phyloP scores from a whole-genome alignment of 2,329 filamentous ascomycete species.

The Hymenotorrendiella dingleyae region DNA sequence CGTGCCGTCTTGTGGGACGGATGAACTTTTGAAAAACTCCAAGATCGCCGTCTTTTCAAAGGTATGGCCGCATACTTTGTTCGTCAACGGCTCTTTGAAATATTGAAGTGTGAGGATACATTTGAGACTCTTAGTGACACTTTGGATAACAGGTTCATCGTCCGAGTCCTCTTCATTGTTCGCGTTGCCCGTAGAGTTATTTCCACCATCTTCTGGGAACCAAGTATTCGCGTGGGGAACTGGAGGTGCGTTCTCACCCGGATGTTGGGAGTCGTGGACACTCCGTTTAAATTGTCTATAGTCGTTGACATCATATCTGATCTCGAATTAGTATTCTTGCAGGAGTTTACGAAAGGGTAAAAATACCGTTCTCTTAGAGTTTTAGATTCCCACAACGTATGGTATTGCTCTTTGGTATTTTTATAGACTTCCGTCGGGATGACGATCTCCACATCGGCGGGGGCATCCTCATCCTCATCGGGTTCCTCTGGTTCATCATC shows the following conservation, averaged over 20 bases:
- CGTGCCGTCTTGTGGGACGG: not conserved
- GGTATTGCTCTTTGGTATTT: conserved; percentile 31
- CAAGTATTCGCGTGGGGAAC: conserved; percentile 53
- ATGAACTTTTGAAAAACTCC: conserved; percentile 33
- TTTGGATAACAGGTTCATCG: conserved; percentile 58
- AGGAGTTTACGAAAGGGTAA: not conserved
- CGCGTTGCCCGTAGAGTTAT: conserved; percentile 9
- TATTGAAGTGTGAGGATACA: conserved; percentile 63
- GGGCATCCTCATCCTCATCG: conserved; percentile 38
- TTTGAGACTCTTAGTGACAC: conserved; percentile 57
- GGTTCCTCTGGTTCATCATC: conserved; percentile 34
- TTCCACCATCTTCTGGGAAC: conserved; percentile 40
- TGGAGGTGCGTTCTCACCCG: conserved; percentile 44
- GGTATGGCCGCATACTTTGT: conserved; percentile 61
- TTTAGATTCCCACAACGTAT: conserved; percentile 32
- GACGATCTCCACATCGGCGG: conserved; percentile 18
- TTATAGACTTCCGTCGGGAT: conserved; percentile 34
- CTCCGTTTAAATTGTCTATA: conserved; percentile 56
- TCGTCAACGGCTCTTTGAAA: conserved; percentile 62
- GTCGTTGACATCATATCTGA: conserved; percentile 51
- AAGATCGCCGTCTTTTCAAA: conserved; percentile 63
- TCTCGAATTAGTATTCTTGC: conserved; percentile 2
- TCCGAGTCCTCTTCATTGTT: conserved; percentile 33
- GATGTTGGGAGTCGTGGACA: conserved; percentile 55
- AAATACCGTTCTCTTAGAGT: conserved; percentile 37